Base-by-base conservation (phyloP, 2,329 filamentous ascomycete genomes). In the Fusarium sp. region DNA sequence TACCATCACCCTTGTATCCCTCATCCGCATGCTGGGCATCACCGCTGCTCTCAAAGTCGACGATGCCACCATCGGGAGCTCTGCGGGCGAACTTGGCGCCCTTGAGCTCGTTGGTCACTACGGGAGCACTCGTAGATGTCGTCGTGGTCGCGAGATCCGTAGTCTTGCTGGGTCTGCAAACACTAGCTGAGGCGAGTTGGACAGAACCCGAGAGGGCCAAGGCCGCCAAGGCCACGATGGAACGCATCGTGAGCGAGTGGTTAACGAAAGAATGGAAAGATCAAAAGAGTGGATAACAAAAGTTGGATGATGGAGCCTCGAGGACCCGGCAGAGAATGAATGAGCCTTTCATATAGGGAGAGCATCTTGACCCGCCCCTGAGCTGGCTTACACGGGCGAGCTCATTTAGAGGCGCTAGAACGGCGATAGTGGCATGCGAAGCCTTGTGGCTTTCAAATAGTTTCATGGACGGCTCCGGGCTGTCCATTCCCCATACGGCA, bases 191-290 rank as follows among this genome's bases (percentile, higher is more conserved):
- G 5, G 47, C 66, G 4, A 65, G 50, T 4, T 68, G 37, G 37
- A 65, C 33, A 8, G 61, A 59, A 32, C 20, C 45, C 30, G 66
- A 65, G 43, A 65, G 43, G 54, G 66, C 66, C 33, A 68, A 11
- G 38, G 62, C 66, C 20, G 54, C 60, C 37, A 68, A 22, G 10
- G 66, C 37, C 22, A 68, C 45, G 33, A 68, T 45, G 43, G 66
- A 68, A 47, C 66, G 61, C 66, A 68, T 68, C 43, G 54, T 33
- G 60, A n/a, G n/a, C n/a, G n/a, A n/a, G n/a, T n/a, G n/a, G n/a
- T n/a, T n/a, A 27, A 17, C 20, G 15, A 65, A 20, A 12, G 25
- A 60, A 38, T 17, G 12, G 30, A 37, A 35, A 14, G 11, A 47
- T 27, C 38, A 59, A 50, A 33, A 54, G 40, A 65, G 33, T 38